Conservation (phyloP, 208 protist genomes). For the Lotmaria passim region DNA sequence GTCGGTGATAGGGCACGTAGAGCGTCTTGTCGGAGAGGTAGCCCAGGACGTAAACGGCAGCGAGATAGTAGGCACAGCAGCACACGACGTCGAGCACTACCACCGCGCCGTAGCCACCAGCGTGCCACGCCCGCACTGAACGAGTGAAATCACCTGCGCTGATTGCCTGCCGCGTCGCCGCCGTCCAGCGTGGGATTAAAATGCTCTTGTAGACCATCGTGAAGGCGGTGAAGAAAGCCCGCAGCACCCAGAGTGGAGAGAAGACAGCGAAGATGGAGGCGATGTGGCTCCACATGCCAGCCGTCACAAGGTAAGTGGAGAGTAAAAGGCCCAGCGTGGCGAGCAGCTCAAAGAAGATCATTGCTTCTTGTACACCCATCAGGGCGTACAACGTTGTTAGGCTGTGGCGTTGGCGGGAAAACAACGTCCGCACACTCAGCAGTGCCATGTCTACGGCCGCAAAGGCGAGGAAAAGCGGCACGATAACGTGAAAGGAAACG, state of each 20-base stretch:
- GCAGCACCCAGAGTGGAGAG: constrained; percentile 40
- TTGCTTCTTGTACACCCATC: constrained; percentile 46
- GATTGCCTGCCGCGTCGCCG: background rate
- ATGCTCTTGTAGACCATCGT: constrained; percentile 54
- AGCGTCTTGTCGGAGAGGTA: constrained; percentile 56
- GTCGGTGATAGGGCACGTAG: constrained; percentile 48
- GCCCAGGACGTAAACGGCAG: constrained; percentile 37
- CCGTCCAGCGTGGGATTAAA: constrained; percentile 27
- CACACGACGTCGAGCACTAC: constrained; percentile 44
- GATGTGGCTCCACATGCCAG: constrained; percentile 37
- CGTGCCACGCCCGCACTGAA: constrained; percentile 41
- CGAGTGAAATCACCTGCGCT: background rate
- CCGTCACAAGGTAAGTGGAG: constrained; percentile 45
- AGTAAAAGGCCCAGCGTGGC: constrained; percentile 33
- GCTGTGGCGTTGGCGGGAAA: constrained; percentile 25
- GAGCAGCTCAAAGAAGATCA: constrained; percentile 46
- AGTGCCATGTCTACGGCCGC: constrained; percentile 44
- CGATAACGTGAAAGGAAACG: constrained; percentile 21
- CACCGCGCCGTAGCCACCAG: constrained; percentile 43
- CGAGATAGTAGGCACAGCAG: constrained; percentile 40
- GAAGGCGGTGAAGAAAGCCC: constrained; percentile 48
- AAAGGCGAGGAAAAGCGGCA: constrained; percentile 26
- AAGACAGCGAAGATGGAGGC: constrained; percentile 25
- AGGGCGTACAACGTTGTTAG: constrained; percentile 33
- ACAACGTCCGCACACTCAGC: constrained; percentile 39